Evolutionary conservation across 805 yeast species (phyloP), one percentile per base, ranked within the genome.

Genomic region (Candida ortonii): DNA sequence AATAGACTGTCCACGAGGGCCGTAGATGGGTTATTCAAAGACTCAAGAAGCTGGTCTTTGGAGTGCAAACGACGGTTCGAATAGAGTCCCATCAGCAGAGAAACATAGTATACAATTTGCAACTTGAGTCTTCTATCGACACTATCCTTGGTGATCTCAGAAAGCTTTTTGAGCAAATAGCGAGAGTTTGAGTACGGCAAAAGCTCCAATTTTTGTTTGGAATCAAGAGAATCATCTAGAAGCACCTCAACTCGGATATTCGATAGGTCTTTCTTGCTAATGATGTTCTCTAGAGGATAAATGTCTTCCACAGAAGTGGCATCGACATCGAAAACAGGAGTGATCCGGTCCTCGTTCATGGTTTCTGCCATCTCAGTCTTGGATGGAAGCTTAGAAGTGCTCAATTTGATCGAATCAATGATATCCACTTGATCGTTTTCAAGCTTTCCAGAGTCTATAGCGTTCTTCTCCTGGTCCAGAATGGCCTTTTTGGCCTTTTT

Each of bases 401-500:
- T 71, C 21, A 71, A 68, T 55, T 75, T 75, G 43, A 93, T 88
- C 22, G 80, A 71, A 49, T 85, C 96, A 35, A 88, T 78, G 50
- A 90, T 89, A 49, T 85, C 93, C 40, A 76, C 59, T 56, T 90
- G 93, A 33, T 79, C 67, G 26, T 47, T 52, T 36, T 74, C 83
- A 47, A 93, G 72, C 59, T 79, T 76, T 33, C 78, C 94, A 2
- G 96, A 73, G 57, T 93, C 97, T 53, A 93, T 80, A 50, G 84
- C 73, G 64, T 93, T 93, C 59, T 83, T 78, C 52, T 81, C 93
- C 51, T 78, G 62, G 56, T 82, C 90, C 33, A 75, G 66, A 52
- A 93, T 84, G 22, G 95, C 95, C 50, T 86, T 83, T 67, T 87
- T 90, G 43, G 97, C 97, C 66, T 80, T 89, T 66, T 85, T 89